These are phyloP conservation scores for Tolypocladium endophyticum DNA, from an alignment of 2,329 filamentous ascomycete species.

Conservation along the genomic window DNA sequence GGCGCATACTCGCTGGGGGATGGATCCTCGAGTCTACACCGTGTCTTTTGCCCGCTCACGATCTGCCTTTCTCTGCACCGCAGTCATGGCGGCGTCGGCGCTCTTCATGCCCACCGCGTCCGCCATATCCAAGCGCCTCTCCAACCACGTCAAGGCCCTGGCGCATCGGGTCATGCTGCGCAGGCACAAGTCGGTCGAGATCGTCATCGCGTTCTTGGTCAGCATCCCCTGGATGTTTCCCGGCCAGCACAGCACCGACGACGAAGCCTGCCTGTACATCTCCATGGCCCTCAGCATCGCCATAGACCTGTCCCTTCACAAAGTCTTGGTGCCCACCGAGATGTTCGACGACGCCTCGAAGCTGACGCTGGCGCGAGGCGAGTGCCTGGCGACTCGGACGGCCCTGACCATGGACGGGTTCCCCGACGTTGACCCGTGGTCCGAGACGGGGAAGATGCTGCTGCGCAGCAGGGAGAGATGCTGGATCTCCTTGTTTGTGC, in stretches of 20 bases:
- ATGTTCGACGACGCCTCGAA: conserved; percentile 32
- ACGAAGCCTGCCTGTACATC: conserved; percentile 63
- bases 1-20: conserved; percentile 63
- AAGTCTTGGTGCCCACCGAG: conserved; percentile 49
- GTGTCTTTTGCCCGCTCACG: conserved; percentile 54
- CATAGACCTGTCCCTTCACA: conserved; percentile 59
- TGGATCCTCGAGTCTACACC: conserved; percentile 58
- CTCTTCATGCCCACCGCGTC: conserved; percentile 55
- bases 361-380: conserved; percentile 46
- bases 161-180: conserved; percentile 51
- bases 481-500: conserved; percentile 62
- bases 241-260: conserved; percentile 56
- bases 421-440: conserved; percentile 47
- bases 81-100: conserved; percentile 57
- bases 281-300: conserved; percentile 60
- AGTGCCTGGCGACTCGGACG: conserved; percentile 57
- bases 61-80: conserved; percentile 63
- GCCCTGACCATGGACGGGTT: conserved; percentile 61
- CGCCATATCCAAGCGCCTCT: conserved; percentile 54
- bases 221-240: conserved; percentile 69
- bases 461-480: conserved; percentile 56
- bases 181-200: conserved; percentile 60
- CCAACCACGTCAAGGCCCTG: conserved; percentile 51
- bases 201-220: conserved; percentile 64
- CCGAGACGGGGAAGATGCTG: conserved; percentile 49